Percentiles rank a stretch among this genome's conserved stretches.
phyloP scores from a whole-genome alignment of 768 basidiomycete species.

The Austroboletus festivus region DNA sequence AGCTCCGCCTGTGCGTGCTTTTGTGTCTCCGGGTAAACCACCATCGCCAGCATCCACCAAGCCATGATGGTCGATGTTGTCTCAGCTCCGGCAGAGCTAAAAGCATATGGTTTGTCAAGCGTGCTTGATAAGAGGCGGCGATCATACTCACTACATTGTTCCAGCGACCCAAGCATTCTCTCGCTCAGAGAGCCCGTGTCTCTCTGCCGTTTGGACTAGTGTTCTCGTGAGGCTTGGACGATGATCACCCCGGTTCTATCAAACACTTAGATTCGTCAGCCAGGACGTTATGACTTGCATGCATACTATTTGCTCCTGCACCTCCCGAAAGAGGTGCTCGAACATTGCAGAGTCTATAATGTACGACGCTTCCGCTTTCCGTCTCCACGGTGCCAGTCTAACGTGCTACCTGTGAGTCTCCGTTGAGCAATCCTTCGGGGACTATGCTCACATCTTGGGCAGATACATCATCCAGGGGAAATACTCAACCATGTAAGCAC shows the following conservation, averaged over 20 bases:
- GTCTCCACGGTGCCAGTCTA: slow-evolving; percentile 5
- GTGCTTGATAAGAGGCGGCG: background rate
- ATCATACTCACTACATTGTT: slow-evolving; percentile 8
- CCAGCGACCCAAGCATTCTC: slow-evolving; percentile 19
- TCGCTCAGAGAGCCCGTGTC: slow-evolving; percentile 5
- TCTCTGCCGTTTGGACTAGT: slow-evolving; percentile 1
- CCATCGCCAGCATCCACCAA: slow-evolving; percentile 34
- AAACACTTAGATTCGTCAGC: background rate
- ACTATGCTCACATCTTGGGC: slow-evolving; percentile 16
- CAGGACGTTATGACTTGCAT: too few relatives aligned
- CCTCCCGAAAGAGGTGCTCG: background rate
- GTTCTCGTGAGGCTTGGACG: background rate
- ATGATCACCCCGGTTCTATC: slow-evolving; percentile 2
- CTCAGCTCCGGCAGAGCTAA: slow-evolving; percentile 5
- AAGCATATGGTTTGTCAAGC: background rate
- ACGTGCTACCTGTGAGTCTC: background rate
- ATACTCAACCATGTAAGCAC: slow-evolving; percentile 36
- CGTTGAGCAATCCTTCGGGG: too few relatives aligned
- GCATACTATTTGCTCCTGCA: slow-evolving; percentile 4
- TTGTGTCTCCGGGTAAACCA: slow-evolving; percentile 33
- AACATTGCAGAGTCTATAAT: slow-evolving; percentile 1
- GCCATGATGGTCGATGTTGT: slow-evolving; percentile 3
- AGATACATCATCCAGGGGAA: slow-evolving; percentile 34
- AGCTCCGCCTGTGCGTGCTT: slow-evolving; percentile 34
- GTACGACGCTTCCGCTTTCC: background rate